A percentile compares a stretch with the other conserved stretches of the same genome.
These are phyloP conservation scores for Protomyces inouyei DNA, from an alignment of 1,139 yeast species.

Conservation along the genomic window DNA sequence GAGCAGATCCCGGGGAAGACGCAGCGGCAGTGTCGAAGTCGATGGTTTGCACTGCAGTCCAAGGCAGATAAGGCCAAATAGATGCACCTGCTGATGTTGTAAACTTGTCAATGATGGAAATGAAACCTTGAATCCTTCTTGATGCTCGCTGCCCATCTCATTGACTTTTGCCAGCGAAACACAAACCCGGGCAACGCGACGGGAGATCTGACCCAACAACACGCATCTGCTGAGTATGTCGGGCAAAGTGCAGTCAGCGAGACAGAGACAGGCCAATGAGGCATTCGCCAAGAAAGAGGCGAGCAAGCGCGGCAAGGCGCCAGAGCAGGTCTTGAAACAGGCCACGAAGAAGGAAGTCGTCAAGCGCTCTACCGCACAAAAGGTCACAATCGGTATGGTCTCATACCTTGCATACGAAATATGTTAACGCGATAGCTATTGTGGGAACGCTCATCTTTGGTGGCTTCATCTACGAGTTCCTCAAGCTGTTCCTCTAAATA, in stretches of 20 bases:
- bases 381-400: conserved; percentile 7
- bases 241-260: conserved; percentile 17
- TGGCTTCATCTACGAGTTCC: conserved; percentile 15
- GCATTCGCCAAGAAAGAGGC: conserved; percentile 22
- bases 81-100: too few relatives aligned
- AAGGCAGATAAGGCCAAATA: neutral
- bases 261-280: conserved; percentile 21
- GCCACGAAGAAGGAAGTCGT: conserved; percentile 3
- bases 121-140: too few relatives aligned
- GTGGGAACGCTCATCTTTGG: conserved; percentile 20
- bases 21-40: conserved; percentile 18
- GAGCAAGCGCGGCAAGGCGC: conserved; percentile 20
- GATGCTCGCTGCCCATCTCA: neutral
- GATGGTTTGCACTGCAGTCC: conserved; percentile 7
- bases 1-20: conserved; percentile 2
- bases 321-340: neutral
- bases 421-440: neutral
- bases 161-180: neutral
- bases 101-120: too few relatives aligned
- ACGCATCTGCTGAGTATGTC: conserved; percentile 2
- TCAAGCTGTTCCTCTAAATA: conserved; percentile 6
- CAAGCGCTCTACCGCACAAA: conserved; percentile 16
- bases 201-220: too few relatives aligned
- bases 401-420: neutral
- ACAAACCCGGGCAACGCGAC: too few relatives aligned